Percentiles rank a stretch among this genome's conserved stretches.
These are phyloP conservation scores for Calonectria pauciramosa DNA, from an alignment of 2,329 filamentous ascomycete species.

Conservation along the genomic window DNA sequence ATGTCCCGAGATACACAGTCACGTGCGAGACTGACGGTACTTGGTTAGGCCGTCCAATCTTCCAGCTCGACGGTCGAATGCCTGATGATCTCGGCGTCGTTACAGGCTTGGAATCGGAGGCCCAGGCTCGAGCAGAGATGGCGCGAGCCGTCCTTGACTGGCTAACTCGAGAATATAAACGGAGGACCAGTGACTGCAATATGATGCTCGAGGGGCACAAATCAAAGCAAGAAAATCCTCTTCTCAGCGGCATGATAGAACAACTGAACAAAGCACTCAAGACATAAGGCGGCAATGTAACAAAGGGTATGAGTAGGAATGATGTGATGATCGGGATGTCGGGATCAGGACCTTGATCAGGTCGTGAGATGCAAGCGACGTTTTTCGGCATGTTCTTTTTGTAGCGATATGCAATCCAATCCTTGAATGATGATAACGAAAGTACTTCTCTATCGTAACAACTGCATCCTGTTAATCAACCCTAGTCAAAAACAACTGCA, in stretches of 20 bases:
- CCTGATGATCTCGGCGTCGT: constrained; percentile 53
- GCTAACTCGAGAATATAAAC: constrained; percentile 47
- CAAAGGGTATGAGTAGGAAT: background rate
- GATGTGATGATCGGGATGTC: background rate
- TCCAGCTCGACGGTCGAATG: constrained; percentile 47
- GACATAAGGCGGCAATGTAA: background rate
- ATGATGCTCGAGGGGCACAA: background rate
- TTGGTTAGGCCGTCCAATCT: constrained; percentile 55
- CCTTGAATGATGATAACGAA: background rate
- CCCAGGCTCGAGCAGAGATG: constrained; percentile 53
- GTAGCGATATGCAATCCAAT: background rate
- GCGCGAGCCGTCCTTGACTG: constrained; percentile 55
- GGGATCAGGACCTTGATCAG: no score
- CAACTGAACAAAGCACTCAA: background rate
- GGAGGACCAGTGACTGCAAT: constrained; percentile 17
- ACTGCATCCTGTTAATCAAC: no score
- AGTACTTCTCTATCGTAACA: no score
- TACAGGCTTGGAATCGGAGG: constrained; percentile 49
- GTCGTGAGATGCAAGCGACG: background rate
- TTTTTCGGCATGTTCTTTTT: background rate
- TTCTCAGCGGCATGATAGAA: background rate
- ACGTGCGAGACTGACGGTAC: constrained; percentile 36
- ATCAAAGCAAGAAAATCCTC: background rate
- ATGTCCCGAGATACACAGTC: constrained; percentile 52
- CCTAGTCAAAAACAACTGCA: no score